Evolutionary conservation across 176 grass and related monocot genomes (phyloP).

Genomic region (Paspalum vaginatum): DNA sequence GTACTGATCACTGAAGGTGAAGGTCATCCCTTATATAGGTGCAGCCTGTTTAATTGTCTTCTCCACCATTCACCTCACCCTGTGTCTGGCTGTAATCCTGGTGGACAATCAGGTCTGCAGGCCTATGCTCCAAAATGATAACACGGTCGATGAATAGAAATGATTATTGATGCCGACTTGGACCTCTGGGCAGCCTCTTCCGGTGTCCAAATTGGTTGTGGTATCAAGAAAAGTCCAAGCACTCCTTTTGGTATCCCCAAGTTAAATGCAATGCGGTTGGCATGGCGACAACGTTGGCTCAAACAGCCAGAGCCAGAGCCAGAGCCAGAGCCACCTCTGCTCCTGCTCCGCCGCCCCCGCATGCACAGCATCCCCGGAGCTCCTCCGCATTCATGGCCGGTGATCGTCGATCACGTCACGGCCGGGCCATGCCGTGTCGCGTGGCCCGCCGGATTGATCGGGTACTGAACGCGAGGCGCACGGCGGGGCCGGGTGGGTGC

Average conservation of each 20-base stretch:
- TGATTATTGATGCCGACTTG: not conserved
- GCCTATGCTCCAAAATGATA: too few species aligned
- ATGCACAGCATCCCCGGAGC: slow-evolving; percentile 10
- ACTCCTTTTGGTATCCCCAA: not conserved
- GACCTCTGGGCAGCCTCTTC: not conserved
- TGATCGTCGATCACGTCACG: not conserved
- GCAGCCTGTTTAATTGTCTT: too few species aligned
- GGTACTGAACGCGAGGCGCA: slow-evolving; percentile 14
- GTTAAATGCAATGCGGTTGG: slow-evolving; percentile 18
- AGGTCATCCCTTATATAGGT: too few species aligned
- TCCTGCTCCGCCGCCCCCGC: not conserved
- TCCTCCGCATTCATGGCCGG: not conserved
- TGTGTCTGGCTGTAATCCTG: too few species aligned
- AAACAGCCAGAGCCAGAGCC: too few species aligned
- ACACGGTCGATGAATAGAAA: too few species aligned
- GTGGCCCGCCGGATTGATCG: not conserved
- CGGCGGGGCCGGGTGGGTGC: not conserved
- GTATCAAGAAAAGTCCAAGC: not conserved
- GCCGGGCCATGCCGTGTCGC: slow-evolving; percentile 3
- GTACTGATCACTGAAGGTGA: too few species aligned
- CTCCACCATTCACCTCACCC: too few species aligned
- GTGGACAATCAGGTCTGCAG: too few species aligned
- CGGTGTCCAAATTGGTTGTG: not conserved
- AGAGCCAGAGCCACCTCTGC: too few species aligned
- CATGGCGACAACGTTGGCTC: not conserved